phyloP scores from a whole-genome alignment of 345 rosid species.

The Murraya paniculata region DNA sequence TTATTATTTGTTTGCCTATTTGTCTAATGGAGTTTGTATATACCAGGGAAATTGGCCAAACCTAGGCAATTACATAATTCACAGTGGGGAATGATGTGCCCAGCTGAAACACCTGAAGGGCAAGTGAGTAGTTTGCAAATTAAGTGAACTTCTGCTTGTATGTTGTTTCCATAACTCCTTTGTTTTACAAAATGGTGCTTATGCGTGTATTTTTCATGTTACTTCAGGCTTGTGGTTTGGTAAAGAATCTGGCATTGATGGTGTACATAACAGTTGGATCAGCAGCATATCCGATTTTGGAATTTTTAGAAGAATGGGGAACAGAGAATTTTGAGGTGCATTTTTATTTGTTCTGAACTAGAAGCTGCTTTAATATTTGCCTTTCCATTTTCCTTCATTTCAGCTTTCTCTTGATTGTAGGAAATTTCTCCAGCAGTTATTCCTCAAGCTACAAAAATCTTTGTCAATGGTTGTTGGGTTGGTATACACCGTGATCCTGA shows the following conservation, averaged over 20 bases:
- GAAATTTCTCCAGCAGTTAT: conserved; percentile 97
- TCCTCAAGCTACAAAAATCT: conserved; percentile 91
- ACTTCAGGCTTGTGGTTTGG: conserved; percentile 90
- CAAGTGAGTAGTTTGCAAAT: conserved; percentile 52
- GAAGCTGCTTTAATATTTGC: background rate
- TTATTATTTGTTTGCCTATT: background rate
- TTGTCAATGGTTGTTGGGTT: conserved; percentile 98
- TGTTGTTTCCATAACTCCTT: background rate
- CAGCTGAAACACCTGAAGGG: conserved; percentile 99
- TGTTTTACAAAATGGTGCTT: background rate
- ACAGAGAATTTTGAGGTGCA: conserved; percentile 94
- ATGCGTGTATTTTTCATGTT: conserved; percentile 9
- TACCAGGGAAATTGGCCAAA: conserved; percentile 90
- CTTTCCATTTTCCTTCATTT: conserved; percentile 2
- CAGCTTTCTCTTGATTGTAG: conserved; percentile 32
- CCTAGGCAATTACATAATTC: conserved; percentile 99
- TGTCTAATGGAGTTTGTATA: conserved; percentile 16
- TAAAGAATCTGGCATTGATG: conserved; percentile 97
- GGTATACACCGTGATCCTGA: conserved; percentile 98
- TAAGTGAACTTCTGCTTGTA: conserved; percentile 10
- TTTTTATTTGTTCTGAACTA: background rate
- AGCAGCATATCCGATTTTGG: conserved; percentile 89
- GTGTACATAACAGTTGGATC: conserved; percentile 97
- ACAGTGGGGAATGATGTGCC: conserved; percentile 99
- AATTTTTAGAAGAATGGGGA: conserved; percentile 97